These are phyloP conservation scores for Arthrobotrys megalospora DNA, from an alignment of 2,329 filamentous ascomycete species.

Conservation along the genomic window DNA sequence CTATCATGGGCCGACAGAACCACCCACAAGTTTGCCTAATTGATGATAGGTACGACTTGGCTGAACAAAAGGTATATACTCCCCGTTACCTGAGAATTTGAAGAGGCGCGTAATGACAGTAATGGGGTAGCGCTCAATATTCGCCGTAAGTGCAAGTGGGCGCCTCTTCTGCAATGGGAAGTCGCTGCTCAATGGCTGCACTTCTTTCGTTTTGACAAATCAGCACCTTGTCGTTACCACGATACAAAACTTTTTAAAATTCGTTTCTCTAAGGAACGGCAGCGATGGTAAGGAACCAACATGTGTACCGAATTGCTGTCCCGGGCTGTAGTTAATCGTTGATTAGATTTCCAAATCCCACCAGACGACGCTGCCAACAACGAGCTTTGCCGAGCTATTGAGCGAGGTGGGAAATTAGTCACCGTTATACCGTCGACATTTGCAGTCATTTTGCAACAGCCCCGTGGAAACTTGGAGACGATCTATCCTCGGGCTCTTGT, in stretches of 20 bases:
- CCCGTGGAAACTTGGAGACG: constrained; percentile 93
- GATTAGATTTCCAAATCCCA: constrained; percentile 82
- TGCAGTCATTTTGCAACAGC: constrained; percentile 91
- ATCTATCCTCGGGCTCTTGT: constrained; percentile 95
- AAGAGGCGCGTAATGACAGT: neutral
- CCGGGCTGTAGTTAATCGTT: neutral
- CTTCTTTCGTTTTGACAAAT: constrained; percentile 86
- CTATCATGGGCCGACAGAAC: neutral
- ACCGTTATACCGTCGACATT: constrained; percentile 91
- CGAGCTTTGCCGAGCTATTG: constrained; percentile 91
- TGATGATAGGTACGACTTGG: constrained; percentile 14
- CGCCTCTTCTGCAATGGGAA: constrained; percentile 83
- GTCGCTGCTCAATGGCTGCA: constrained; percentile 86
- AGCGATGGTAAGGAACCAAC: constrained; percentile 73
- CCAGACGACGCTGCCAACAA: constrained; percentile 90
- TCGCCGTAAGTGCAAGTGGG: constrained; percentile 82
- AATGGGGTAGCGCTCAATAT: constrained; percentile 67
- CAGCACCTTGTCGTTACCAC: constrained; percentile 93
- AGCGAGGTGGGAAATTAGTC: constrained; percentile 87
- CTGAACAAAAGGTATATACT: constrained; percentile 37
- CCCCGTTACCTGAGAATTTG: neutral
- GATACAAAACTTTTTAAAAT: constrained; percentile 91
- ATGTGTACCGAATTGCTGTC: neutral
- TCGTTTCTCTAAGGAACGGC: constrained; percentile 80
- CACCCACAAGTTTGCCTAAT: constrained; percentile 22